Base-by-base conservation (phyloP, 1,284 basidiomycete species). In the Limonomyces culmigenus region DNA sequence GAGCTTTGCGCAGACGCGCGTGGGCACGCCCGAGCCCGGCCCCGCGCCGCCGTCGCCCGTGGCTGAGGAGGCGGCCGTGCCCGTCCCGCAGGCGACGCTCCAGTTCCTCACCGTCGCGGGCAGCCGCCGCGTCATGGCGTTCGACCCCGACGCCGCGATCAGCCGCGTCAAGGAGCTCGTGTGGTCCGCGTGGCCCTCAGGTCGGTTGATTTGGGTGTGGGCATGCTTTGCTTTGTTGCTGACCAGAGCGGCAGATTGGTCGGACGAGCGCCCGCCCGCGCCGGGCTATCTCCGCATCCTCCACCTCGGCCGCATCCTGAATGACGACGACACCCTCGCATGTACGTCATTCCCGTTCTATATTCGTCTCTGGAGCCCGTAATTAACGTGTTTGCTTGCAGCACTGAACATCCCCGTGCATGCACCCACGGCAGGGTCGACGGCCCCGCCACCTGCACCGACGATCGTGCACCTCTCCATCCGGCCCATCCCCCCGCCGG, bases 381-480 rank as follows among this genome's bases (percentile, higher is more conserved):
- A 60, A 32, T 59, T 59, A 1, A 38, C 50, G 10, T 20, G 46
- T 3, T 30, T 42, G 40, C 41, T 45, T 41, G 38, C 40, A 41
- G 38, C 58, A 45, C 40, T 55, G 1, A 46, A 59, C 25, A n/a
- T 8, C n/a, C 25, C 25, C 10, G 25, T n/a, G 25, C 25, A 27
- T 8, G 25, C n/a, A n/a, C 25, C 25, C 10, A 27, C 25, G 25
- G n/a, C n/a, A n/a, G n/a, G n/a, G n/a, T n/a, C n/a, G n/a, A n/a
- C n/a, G 4, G 40, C 47, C 0, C 50, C 53, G 13, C n/a, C n/a
- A n/a, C n/a, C n/a, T n/a, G n/a, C n/a, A n/a, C 61, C 73, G 2
- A 87, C 79, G 0, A 81, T 88, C 34, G 74, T 88, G 17, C 85
- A 88, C 49, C 63, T 88, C 21, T 83, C 80, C 14, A 70, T 88